These are phyloP conservation scores for Polyplosphaeria fusca DNA, from an alignment of 495 filamentous ascomycete genomes.

Conservation along the genomic window DNA sequence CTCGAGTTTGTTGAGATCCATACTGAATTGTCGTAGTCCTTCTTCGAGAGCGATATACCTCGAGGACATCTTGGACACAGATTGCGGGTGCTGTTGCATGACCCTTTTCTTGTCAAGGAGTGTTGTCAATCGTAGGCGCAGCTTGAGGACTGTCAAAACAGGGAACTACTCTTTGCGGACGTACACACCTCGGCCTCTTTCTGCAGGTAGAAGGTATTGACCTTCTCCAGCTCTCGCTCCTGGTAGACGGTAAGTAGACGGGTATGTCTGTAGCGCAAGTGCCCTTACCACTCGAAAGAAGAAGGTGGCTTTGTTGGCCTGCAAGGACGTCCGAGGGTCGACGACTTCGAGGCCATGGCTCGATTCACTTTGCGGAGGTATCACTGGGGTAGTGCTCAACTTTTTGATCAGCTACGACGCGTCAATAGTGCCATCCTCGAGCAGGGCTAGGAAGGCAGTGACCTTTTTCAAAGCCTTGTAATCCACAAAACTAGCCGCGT, in stretches of 20 bases:
- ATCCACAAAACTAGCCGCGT: constrained; percentile 98
- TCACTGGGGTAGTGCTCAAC: constrained; percentile 81
- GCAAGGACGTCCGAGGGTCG: constrained; percentile 85
- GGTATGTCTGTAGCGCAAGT: neutral
- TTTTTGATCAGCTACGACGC: constrained; percentile 87
- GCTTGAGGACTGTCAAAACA: constrained; percentile 51
- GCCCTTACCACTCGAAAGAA: constrained; percentile 87
- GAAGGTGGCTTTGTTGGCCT: constrained; percentile 97
- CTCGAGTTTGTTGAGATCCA: constrained; percentile 92
- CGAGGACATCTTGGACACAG: constrained; percentile 77
- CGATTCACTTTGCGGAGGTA: constrained; percentile 67
- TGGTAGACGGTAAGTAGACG: constrained; percentile 40
- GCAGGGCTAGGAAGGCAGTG: neutral
- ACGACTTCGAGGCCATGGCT: constrained; percentile 48
- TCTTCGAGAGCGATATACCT: constrained; percentile 92
- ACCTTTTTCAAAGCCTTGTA: constrained; percentile 99
- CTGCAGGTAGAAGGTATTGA: constrained; percentile 95
- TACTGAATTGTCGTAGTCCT: constrained; percentile 94
- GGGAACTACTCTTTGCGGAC: neutral
- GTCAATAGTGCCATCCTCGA: constrained; percentile 1
- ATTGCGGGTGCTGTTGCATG: constrained; percentile 66
- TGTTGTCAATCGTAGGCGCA: constrained; percentile 86
- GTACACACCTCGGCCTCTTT: constrained; percentile 88
- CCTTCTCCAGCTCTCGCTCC: constrained; percentile 97
- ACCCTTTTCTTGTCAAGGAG: constrained; percentile 91